Base-by-base conservation (phyloP, 768 basidiomycete genomes). In the Cystobasidium ongulense region DNA sequence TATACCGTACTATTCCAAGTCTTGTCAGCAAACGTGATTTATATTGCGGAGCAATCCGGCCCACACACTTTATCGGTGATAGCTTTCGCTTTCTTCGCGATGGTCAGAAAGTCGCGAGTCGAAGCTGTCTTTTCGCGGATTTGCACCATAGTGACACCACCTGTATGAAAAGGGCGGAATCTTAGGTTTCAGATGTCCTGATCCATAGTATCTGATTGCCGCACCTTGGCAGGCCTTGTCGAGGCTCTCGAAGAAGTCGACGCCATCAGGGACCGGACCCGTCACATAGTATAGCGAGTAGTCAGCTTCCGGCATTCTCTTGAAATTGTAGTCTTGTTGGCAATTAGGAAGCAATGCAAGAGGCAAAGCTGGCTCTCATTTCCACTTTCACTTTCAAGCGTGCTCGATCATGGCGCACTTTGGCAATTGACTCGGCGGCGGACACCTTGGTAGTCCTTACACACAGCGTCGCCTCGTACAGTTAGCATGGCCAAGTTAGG, bases 81-180 rank as follows among this genome's bases (percentile, higher is more conserved):
- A 21, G 77, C 83, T 79, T 92, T 90, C 18, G 87, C 88, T 76
- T 84, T 82, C 57, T 79, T 79, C 0, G 92, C 92, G 72, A 94
- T 84, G 72, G 87, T 83, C 70, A 92, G 85, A 78, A 95, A 93
- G 90, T 92, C 90, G 27, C 85, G 85, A 0, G 92, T 94, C 75
- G 93, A 91, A 0, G 85, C 81, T 13, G 86, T 81, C 81, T 97
- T 97, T 81, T 97, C 94, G 1, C 92, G 85, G 21, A 95, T 84
- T 81, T 96, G 94, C 3, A 96, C 91, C 59, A 94, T 79, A 0
- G 91, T 92, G 0, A 95, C 92, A 1, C 92, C 93, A 11, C 93
- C 93, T 79, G 21, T 7, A 57, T 23, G 53, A 25, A 23, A 15
- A 50, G 23, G 8, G 53, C 7, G 39, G 39, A 7, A 17, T 39